These are phyloP conservation scores for Eucalyptus curtisii DNA, from an alignment of 345 rosid species.

Conservation along the genomic window DNA sequence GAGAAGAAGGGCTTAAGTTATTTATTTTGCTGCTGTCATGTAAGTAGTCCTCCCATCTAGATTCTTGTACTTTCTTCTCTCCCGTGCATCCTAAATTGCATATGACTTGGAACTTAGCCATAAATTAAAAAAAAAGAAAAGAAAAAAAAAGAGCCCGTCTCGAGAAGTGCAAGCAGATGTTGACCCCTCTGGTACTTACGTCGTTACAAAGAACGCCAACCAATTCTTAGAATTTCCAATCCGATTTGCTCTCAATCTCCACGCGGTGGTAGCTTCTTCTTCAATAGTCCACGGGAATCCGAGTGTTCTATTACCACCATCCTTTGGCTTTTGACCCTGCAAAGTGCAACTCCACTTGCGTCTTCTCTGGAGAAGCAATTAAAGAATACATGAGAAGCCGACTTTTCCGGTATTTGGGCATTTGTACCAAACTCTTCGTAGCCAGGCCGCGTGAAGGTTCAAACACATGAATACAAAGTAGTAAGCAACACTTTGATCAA, in stretches of 20 bases:
- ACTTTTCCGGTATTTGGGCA: background rate
- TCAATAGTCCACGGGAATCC: background rate
- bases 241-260: background rate
- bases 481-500: background rate
- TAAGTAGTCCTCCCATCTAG: background rate
- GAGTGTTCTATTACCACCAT: background rate
- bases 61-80: background rate
- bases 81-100: background rate
- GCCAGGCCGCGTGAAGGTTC: background rate
- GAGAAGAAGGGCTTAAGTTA: too few species aligned
- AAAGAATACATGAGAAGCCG: background rate
- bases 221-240: background rate
- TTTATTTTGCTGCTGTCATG: background rate
- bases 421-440: background rate
- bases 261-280: background rate
- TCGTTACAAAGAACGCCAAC: background rate
- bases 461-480: background rate
- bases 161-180: background rate
- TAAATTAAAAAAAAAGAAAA: background rate
- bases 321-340: background rate
- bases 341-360: background rate
- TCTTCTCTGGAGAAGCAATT: background rate
- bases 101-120: background rate
- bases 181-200: background rate
- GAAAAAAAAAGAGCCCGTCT: background rate